Percentiles rank a stretch among this genome's conserved stretches.
phyloP scores from a whole-genome alignment of 371 early-diverging fungal species.

The Batkoa obscura region DNA sequence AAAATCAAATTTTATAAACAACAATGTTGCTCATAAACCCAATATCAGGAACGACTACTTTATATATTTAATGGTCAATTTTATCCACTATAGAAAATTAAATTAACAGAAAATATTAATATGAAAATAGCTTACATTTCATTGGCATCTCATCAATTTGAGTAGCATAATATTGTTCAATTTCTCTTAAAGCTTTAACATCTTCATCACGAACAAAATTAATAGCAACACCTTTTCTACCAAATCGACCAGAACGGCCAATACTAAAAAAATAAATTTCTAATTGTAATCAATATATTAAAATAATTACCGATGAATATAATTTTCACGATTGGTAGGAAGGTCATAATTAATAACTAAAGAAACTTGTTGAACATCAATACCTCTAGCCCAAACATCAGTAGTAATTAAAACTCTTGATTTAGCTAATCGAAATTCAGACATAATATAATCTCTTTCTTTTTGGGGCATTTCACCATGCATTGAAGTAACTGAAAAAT shows the following conservation, averaged over 20 bases:
- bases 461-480: constrained; percentile 96
- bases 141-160: constrained; percentile 93
- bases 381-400: constrained; percentile 92
- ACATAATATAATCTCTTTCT: constrained; percentile 79
- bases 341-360: constrained; percentile 94
- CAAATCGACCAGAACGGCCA: constrained; percentile 95
- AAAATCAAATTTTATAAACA: too few relatives aligned
- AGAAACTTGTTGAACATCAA: constrained; percentile 95
- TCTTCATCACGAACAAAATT: constrained; percentile 92
- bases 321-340: constrained; percentile 81
- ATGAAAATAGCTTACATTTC: constrained; percentile 21
- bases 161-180: constrained; percentile 85
- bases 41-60: too few relatives aligned
- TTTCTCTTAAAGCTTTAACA: constrained; percentile 62
- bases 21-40: too few relatives aligned
- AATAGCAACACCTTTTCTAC: constrained; percentile 96
- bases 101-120: too few relatives aligned
- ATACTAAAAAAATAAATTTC: constrained; percentile 29
- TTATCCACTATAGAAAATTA: too few relatives aligned
- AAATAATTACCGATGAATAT: constrained; percentile 56
- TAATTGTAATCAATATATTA: background rate
- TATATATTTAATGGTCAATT: too few relatives aligned
- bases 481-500: constrained; percentile 96
- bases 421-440: constrained; percentile 70
- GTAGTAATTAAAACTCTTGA: constrained; percentile 89